phyloP scores from a whole-genome alignment of 768 basidiomycete genomes.

The Russula foetens region DNA sequence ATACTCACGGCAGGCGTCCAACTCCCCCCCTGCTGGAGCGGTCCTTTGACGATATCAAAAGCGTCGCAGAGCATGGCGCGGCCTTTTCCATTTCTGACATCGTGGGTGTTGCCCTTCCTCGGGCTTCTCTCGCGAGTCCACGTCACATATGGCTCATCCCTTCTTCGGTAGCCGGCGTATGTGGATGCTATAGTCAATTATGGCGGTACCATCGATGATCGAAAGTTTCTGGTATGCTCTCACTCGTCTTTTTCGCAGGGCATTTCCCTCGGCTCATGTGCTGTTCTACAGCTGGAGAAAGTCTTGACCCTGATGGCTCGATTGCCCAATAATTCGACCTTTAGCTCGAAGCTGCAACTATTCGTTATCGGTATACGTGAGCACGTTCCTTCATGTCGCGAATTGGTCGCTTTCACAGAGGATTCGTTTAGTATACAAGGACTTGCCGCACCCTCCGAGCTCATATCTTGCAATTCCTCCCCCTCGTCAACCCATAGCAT shows the following conservation, averaged over 20 bases:
- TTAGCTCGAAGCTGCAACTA: constrained; percentile 9
- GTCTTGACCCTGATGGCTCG: constrained; percentile 18
- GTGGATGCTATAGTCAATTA: constrained; percentile 3
- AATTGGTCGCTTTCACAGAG: background rate
- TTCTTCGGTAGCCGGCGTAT: constrained; percentile 8
- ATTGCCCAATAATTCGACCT: background rate
- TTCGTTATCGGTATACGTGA: constrained; percentile 13
- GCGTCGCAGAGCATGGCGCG: constrained; percentile 1
- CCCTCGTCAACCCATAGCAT: background rate
- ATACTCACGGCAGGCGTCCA: constrained; percentile 2
- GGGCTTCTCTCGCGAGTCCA: background rate
- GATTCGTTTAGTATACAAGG: constrained; percentile 16
- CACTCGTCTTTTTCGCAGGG: background rate
- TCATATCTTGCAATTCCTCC: constrained; percentile 15
- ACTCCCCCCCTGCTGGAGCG: background rate
- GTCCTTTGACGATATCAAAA: constrained; percentile 3
- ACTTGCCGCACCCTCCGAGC: constrained; percentile 19
- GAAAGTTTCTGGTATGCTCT: constrained; percentile 13
- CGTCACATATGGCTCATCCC: background rate
- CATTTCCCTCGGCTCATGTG: background rate
- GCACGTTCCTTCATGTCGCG: background rate
- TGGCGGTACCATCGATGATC: constrained; percentile 14
- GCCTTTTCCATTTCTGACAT: constrained; percentile 9
- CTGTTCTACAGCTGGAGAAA: constrained; percentile 15
- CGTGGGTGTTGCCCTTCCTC: constrained; percentile 7